Evolutionary conservation across 441 rosid species (phyloP), one percentile per base, ranked within the genome.

Genomic region (Bocquillonia castaneifolia): DNA sequence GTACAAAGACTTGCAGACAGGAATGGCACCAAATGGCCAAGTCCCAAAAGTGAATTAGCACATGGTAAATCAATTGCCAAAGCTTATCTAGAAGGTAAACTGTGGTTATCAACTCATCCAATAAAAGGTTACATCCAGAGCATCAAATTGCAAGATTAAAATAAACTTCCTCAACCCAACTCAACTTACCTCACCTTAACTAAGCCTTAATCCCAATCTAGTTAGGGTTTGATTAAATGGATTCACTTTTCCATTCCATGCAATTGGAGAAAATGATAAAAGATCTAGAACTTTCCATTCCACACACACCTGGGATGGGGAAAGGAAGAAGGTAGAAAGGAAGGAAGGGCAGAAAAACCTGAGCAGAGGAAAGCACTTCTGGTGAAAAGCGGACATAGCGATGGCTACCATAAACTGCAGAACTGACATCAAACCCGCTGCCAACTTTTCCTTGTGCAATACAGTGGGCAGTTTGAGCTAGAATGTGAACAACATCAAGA

Each of bases 381-480:
- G 98, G 93, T 59, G 98, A 95, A 79, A 95, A 95, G 56, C 98
- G 93, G 59, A 95, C 87, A 73, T 95, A 95, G 6, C 88, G 88
- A 63, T 90, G 98, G 74, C 99, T 94, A 60, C 99, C 98, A 79
- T 87, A 94, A 64, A 94, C 98, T 18, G 96, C 98, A 81, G 93
- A 87, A 76, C 99, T 89, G 72, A 95, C 97, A 86, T 94, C 99
- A 77, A 92, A 92, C 55, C 99, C 99, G 81, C 99, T 93, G 68
- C 99, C 99, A 56, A 94, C 91, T 79, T 94, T 90, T 70, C 99
- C 99, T 87, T 90, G 99, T 36, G 99, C 96, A 65, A 94, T 84
- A 80, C 98, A 92, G 50, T 94, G 98, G 47, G 98, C 94, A 76
- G 85, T 86, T 83, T 94, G 99, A 64, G 98, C 90, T 45, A 95